Base-by-base conservation (phyloP, 1,139 yeast species). In the Saccharomycopsis phalli region DNA sequence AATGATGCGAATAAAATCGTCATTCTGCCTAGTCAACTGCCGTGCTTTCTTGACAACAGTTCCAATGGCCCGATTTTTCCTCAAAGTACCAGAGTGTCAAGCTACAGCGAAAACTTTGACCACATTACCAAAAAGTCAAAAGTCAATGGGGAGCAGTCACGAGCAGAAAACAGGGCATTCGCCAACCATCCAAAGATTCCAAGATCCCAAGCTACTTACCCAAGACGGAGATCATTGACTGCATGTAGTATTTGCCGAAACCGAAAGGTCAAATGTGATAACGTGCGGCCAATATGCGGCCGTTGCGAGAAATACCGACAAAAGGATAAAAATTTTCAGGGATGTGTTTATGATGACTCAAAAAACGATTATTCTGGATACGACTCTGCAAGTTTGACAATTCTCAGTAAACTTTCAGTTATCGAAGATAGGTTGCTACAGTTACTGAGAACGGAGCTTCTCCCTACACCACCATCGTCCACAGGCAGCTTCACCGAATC, bases 231-330 rank as follows among this genome's bases (percentile, higher is more conserved):
- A 5, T 8, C 34, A 3, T 30, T 31, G 22, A 39, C 42, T 4
- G 42, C 42, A 3, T 65, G 68, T 48, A 66, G 62, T 40, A 50
- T 52, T 13, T 65, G 70, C 51, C 62, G 63, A 36, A 31, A 49
- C 13, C 58, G 62, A 42, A 63, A 64, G 44, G 56, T 62, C 36
- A 62, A 60, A 45, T 64, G 69, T 49, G 55, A 60, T 43, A 65
- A 55, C 11, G 39, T 23, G 26, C 58, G 55, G 35, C 69, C 67
- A 2, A 38, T 40, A 2, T 66, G 71, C 46, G 49, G 54, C 2
- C 54, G 54, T 44, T 66, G 71, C 43, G 13, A 44, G 11, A 59
- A 57, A 39, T 54, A 54, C 31, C 53, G 52, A 1, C 23, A 14
- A 21, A 11, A 13, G 21, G 33, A 30, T 13, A 20, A 20, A 13